Evolutionary conservation across 345 rosid genomes (phyloP).

Genomic region (Clarkia xantiana): DNA sequence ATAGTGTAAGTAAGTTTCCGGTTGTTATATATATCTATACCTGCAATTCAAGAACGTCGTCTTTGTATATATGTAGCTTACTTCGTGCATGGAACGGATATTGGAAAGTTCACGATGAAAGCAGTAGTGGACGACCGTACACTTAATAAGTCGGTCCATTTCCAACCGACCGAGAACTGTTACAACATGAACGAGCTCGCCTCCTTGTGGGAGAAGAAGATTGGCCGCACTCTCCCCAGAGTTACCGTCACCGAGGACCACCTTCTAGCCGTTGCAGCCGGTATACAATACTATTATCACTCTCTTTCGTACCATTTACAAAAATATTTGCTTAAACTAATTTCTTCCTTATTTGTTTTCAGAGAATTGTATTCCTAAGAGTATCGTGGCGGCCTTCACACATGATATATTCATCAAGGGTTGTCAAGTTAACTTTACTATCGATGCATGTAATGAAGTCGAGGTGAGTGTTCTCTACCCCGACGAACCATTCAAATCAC

Average conservation of each 20-base stretch:
- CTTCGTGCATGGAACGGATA: slow-evolving; percentile 51
- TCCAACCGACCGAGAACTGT: slow-evolving; percentile 34
- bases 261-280: slow-evolving; percentile 43
- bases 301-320: not conserved
- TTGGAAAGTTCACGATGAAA: slow-evolving; percentile 61
- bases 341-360: slow-evolving; percentile 1
- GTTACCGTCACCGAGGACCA: slow-evolving; percentile 30
- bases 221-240: slow-evolving; percentile 42
- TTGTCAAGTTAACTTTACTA: slow-evolving; percentile 35
- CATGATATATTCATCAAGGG: slow-evolving; percentile 68
- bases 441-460: slow-evolving; percentile 23
- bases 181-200: slow-evolving; percentile 64
- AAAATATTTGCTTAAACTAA: too few relatives aligned
- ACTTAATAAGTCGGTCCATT: slow-evolving; percentile 46
- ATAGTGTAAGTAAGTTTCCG: too few relatives aligned
- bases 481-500: slow-evolving; percentile 23
- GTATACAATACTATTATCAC: slow-evolving; percentile 17
- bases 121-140: slow-evolving; percentile 35
- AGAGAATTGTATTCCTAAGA: slow-evolving; percentile 46
- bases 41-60: too few relatives aligned
- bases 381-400: slow-evolving; percentile 57
- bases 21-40: too few relatives aligned
- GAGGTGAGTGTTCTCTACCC: slow-evolving; percentile 39
- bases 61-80: slow-evolving; percentile 26
- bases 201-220: slow-evolving; percentile 48